A percentile compares a stretch with the other conserved stretches of the same genome.
phyloP scores from a whole-genome alignment of 2,329 filamentous ascomycete species.

The Colletotrichum kahawae region DNA sequence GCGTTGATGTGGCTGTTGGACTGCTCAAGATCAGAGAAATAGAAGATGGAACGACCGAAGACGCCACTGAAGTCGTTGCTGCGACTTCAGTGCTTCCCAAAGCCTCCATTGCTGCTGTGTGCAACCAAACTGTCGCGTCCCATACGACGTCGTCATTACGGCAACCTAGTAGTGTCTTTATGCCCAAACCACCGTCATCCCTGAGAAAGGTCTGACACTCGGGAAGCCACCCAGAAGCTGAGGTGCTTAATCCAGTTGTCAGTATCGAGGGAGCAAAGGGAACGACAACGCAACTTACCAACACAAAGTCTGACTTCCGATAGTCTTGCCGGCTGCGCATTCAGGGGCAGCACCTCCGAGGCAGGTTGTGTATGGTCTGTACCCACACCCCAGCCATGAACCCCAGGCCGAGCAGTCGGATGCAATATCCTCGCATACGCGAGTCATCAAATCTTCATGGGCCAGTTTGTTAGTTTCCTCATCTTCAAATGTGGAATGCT shows the following conservation, averaged over 20 bases:
- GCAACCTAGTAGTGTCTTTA: constrained; percentile 3
- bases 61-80: neutral
- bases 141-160: neutral
- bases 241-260: neutral
- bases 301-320: neutral
- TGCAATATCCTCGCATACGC: neutral
- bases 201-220: constrained; percentile 7
- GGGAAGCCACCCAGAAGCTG: neutral
- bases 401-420: neutral
- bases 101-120: neutral
- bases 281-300: neutral
- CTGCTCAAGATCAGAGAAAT: neutral
- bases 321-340: neutral
- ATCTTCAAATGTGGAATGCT: neutral
- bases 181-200: neutral
- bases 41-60: neutral
- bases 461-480: neutral
- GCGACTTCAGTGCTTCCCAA: neutral
- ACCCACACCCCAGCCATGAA: neutral
- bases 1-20: neutral
- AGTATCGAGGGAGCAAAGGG: neutral
- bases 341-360: neutral
- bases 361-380: neutral
- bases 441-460: neutral
- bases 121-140: neutral